These are phyloP conservation scores for Microdochium trichocladiopsis DNA, from an alignment of 2,329 filamentous ascomycete species.

Conservation along the genomic window DNA sequence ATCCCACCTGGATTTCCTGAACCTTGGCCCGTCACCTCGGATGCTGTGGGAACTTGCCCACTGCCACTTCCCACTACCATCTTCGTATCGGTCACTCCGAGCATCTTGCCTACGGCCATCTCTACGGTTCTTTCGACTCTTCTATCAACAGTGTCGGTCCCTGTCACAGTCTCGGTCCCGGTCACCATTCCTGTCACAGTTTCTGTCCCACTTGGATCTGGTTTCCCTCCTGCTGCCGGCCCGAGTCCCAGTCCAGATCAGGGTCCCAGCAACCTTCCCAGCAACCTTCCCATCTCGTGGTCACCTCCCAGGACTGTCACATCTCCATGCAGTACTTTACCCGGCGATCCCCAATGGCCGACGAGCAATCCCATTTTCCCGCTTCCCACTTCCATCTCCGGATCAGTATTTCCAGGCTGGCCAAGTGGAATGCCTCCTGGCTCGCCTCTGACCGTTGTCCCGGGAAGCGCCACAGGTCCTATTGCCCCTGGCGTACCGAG, in stretches of 20 bases:
- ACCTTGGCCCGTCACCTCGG: neutral
- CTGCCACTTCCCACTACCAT: constrained; percentile 26
- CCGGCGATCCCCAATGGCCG: neutral
- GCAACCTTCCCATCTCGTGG: neutral
- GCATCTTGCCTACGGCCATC: constrained; percentile 17
- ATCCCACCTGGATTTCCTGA: neutral
- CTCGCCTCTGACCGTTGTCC: neutral
- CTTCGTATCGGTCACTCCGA: constrained; percentile 37
- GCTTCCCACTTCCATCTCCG: neutral
- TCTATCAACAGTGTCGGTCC: constrained; percentile 1
- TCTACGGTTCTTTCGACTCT: constrained; percentile 24
- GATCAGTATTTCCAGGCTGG: too few species aligned
- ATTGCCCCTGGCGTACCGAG: neutral
- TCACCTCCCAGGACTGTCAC: neutral
- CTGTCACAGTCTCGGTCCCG: constrained; percentile 2
- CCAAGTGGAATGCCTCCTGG: neutral
- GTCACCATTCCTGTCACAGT: constrained; percentile 1
- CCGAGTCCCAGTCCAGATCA: too few species aligned
- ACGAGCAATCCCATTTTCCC: neutral
- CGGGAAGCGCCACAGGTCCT: neutral
- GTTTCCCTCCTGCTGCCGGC: neutral
- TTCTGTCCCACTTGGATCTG: neutral
- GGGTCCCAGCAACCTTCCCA: neutral
- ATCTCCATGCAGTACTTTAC: neutral
- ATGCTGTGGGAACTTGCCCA: neutral